Evolutionary conservation across 108 stramenopile species (phyloP).

Genomic region (Conticribra weissflogii): DNA sequence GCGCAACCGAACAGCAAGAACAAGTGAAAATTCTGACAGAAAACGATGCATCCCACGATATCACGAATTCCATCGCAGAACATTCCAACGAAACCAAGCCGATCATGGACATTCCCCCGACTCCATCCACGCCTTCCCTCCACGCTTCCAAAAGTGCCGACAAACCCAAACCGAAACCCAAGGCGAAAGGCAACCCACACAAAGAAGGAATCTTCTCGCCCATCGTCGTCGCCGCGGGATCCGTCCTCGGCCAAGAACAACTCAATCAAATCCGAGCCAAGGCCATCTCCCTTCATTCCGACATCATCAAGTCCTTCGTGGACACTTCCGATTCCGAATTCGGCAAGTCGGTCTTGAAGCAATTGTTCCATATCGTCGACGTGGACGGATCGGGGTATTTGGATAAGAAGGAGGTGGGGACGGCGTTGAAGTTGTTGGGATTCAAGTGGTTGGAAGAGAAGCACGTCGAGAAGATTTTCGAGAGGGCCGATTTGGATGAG

Average conservation of each 20-base stretch:
- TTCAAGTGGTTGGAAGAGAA: conserved; percentile 79
- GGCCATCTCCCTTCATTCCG: conserved; percentile 70
- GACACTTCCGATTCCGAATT: conserved; percentile 67
- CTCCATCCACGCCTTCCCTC: conserved; percentile 12
- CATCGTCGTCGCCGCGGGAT: conserved; percentile 60
- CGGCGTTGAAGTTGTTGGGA: conserved; percentile 62
- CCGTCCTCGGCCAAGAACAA: conserved; percentile 62
- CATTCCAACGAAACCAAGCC: conserved; percentile 6
- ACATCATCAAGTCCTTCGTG: conserved; percentile 76
- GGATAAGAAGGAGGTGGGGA: conserved; percentile 59
- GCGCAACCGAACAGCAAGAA: neutral
- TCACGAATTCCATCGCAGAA: neutral
- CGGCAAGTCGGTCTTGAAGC: conserved; percentile 60
- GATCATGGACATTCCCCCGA: conserved; percentile 47
- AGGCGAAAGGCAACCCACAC: conserved; percentile 31
- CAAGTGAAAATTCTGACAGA: conserved; percentile 1
- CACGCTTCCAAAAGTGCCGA: neutral
- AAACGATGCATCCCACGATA: conserved; percentile 1
- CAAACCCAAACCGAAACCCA: conserved; percentile 9
- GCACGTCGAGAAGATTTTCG: conserved; percentile 72
- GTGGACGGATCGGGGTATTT: conserved; percentile 63
- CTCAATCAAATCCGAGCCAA: conserved; percentile 83
- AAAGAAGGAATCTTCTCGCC: conserved; percentile 78
- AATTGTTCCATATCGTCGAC: conserved; percentile 66
- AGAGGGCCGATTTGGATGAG: conserved; percentile 69